Base-by-base conservation (phyloP, 805 yeast genomes). In the Osmozyma mogii region DNA sequence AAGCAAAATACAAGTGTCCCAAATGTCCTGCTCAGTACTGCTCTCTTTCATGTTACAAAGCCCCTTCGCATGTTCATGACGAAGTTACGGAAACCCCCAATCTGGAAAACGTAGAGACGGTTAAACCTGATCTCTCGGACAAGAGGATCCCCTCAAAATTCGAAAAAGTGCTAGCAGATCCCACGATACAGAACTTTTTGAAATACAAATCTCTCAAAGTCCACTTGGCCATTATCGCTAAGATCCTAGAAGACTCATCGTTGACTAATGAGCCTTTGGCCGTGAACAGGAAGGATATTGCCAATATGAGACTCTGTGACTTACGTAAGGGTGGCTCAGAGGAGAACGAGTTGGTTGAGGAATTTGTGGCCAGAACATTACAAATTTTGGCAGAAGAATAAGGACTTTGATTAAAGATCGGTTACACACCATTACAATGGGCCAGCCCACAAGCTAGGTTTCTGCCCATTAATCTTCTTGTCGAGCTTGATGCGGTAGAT, bases 271-370 rank as follows among this genome's bases (percentile, higher is more conserved):
- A 75, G 39, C 54, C 57, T 14, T 62, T 65, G 12, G 35, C 50
- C 7, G 84, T 78, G 15, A 75, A 77, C 13, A 52, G 83, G 20
- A 40, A 57, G 15, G 78, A 70, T 15, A 65, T 79, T 9, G 83
- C 83, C 2, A 68, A 75, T 37, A 65, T 72, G 41, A 75, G 79
- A 40, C 56, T 84, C 7, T 61, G 72, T 6, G 74, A 72, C 31
- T 54, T 84, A 10, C 54, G 94, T 19, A 48, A 45, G 3, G 78
- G 80, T 4, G 94, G 94, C 0, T 31, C 61, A 0, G 84, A 83
- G 40, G 72, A 70, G 28, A 84, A 84, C 45, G 73, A 61, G 37
- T 52, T 77, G 15, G 74, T 84, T 4, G 88, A 82, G 48, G 89
- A 81, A 41, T 81, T 83, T 51, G 71, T 77, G 10, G n/a, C n/a